Evolutionary conservation across 345 rosid genomes (phyloP), one percentile per base, ranked within the genome.

Genomic region (Capsella bursapastoris): DNA sequence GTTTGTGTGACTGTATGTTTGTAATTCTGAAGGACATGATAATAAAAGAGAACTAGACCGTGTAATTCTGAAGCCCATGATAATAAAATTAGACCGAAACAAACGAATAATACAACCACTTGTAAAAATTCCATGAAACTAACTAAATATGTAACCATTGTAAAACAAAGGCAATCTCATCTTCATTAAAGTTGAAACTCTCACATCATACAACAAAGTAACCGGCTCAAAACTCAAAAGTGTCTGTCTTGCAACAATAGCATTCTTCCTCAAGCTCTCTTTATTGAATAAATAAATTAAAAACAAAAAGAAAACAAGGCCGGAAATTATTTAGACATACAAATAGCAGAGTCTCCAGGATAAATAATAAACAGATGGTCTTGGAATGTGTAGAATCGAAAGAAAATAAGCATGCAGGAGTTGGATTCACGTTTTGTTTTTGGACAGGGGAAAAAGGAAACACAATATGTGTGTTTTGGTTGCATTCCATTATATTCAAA

Each of bases 241-340:
- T 48, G 41, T 59, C n/a, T 28, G 10, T 73, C 18, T 22, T 74
- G 64, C 15, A 74, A 32, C 74, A 58, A 31, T 29, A 47, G 49
- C 71, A 50, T 29, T 67, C 40, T 50, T 67, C 48, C 55, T 31
- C 40, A 2, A 61, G 49, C 49, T 32, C 58, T 61, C 55, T 31
- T 75, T 75, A 75, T 75, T 68, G 25, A 9, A 68, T 49, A 75
- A 66, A 66, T 58, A 48, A 74, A 58, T 74, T 60, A 63, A 68
- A 41, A 49, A 38, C 6, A 62, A 37, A 40, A 34, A 50, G 1
- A 9, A 62, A 37, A 40, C 25, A 14, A 41, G 6, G 31, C 64
- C 74, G 53, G 64, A 53, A 61, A 41, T 62, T 53, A 69, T 69
- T 76, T 12, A 76, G 44, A 25, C 44, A 52, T 62, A 75, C 56